Conservation (phyloP, 495 filamentous ascomycete genomes). For the Aspergillus saccharolyticus region DNA sequence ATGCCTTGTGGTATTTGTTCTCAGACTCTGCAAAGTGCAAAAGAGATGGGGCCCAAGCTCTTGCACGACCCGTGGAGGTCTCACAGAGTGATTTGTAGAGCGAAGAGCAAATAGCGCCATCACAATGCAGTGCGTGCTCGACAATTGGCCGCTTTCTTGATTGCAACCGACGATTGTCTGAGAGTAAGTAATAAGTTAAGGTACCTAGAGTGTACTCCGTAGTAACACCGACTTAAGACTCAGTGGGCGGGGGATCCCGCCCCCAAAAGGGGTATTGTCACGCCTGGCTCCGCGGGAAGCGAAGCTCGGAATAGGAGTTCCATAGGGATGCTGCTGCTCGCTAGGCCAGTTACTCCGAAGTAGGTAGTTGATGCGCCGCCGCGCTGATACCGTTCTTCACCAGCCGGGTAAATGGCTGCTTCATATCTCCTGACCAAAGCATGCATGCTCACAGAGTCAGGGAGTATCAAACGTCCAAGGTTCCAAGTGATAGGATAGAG, state of each 20-base stretch:
- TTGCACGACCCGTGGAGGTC: neutral
- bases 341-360: neutral
- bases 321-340: neutral
- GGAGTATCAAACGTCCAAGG: neutral
- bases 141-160: too few species aligned
- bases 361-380: neutral
- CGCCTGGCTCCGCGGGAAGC: neutral
- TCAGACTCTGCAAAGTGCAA: neutral
- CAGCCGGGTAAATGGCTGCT: neutral
- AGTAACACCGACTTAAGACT: neutral
- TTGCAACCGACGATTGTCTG: too few species aligned
- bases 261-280: conserved; percentile 9
- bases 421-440: neutral
- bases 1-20: neutral
- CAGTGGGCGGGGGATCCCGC: conserved; percentile 10
- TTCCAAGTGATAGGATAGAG: neutral
- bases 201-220: too few species aligned
- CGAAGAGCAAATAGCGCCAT: neutral
- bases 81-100: neutral
- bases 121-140: neutral
- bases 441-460: too few species aligned
- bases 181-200: too few species aligned
- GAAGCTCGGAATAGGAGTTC: neutral
- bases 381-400: neutral
- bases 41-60: neutral